phyloP scores from a whole-genome alignment of 2,329 filamentous ascomycete species.

The Colletotrichum orchidophilum region DNA sequence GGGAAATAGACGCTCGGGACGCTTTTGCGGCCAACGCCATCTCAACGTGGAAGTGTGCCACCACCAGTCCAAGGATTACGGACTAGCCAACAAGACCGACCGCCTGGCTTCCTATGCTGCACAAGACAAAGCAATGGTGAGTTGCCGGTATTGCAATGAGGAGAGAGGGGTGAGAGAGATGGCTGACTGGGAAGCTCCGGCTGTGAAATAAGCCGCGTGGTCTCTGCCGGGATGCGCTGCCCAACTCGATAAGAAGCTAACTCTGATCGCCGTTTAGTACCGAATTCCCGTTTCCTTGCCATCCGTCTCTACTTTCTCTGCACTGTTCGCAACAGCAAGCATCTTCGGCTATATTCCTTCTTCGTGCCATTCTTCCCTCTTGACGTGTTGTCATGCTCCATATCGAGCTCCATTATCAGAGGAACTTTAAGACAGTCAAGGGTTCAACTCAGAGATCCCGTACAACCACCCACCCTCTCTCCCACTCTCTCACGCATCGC shows the following conservation, averaged over 20 bases:
- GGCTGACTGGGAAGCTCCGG: background rate
- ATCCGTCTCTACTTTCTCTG: background rate
- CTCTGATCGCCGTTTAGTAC: background rate
- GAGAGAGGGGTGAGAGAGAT: background rate
- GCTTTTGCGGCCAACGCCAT: background rate
- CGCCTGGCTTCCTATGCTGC: too few species aligned
- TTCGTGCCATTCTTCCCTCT: slow-evolving; percentile 8
- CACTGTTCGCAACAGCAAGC: background rate
- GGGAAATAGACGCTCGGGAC: background rate
- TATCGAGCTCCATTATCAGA: background rate
- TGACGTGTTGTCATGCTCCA: background rate
- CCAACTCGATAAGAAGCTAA: background rate
- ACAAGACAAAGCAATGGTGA: too few species aligned
- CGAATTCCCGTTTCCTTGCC: background rate
- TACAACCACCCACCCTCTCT: background rate
- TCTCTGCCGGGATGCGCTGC: background rate
- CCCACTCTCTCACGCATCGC: background rate
- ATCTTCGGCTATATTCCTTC: slow-evolving; percentile 11
- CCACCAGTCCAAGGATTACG: background rate
- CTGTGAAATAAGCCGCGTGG: background rate
- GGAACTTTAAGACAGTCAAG: background rate
- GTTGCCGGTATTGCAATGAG: too few species aligned
- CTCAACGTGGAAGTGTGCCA: background rate
- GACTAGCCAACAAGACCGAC: too few species aligned
- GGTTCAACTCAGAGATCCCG: background rate